Evolutionary conservation across 192 early-diverging fungal species (phyloP).

Genomic region (Coemansia sp.): DNA sequence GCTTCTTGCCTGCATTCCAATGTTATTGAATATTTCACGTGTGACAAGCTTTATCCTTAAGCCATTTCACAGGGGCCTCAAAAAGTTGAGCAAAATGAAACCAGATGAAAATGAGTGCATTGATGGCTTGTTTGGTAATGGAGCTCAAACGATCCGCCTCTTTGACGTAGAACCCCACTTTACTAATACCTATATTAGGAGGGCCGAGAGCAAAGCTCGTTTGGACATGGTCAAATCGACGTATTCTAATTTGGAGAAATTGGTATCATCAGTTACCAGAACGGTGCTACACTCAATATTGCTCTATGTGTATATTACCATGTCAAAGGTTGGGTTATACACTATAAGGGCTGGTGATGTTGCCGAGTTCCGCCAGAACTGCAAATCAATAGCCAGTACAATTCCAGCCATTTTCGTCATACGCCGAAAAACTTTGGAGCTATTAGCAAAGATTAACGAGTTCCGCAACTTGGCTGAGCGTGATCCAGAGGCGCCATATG

Average conservation of each 20-base stretch:
- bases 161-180: slow-evolving; percentile 59
- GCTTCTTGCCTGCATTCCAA: background rate
- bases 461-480: slow-evolving; percentile 1
- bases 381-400: background rate
- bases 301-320: background rate
- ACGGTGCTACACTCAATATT: background rate
- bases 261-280: background rate
- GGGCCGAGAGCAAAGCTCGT: slow-evolving; percentile 61
- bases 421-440: background rate
- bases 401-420: background rate
- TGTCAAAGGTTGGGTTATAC: background rate
- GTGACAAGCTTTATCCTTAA: background rate
- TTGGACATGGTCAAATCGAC: background rate
- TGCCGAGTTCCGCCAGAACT: background rate
- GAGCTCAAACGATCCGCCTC: slow-evolving; percentile 60
- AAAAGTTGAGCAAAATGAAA: background rate
- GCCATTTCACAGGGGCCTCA: background rate
- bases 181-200: slow-evolving; percentile 42
- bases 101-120: background rate
- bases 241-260: fast-evolving
- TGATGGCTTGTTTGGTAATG: background rate
- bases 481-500: no score
- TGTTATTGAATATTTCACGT: background rate
- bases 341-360: background rate
- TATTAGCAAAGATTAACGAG: background rate